A percentile compares a stretch with the other conserved stretches of the same genome.
These are phyloP conservation scores for Colletotrichum echinochloae DNA, from an alignment of 2,329 filamentous ascomycete species.

Conservation along the genomic window DNA sequence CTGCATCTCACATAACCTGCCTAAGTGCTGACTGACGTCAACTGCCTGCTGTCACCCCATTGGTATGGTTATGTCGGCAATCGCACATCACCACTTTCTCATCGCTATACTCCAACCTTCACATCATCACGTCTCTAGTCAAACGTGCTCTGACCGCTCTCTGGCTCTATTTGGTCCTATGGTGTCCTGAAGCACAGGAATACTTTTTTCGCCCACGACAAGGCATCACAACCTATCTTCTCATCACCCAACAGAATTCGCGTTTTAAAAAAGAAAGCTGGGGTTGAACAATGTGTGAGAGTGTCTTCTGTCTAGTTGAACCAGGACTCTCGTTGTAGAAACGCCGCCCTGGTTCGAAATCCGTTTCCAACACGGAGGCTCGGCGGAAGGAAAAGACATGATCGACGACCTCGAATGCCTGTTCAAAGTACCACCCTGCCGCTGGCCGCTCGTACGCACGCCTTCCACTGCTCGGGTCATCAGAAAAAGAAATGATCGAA, in stretches of 20 bases:
- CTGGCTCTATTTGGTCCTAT: too few relatives aligned
- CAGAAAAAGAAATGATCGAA: too few relatives aligned
- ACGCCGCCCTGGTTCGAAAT: not conserved
- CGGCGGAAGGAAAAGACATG: too few relatives aligned
- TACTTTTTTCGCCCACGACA: too few relatives aligned
- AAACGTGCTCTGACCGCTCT: not conserved
- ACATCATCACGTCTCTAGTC: not conserved
- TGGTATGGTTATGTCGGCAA: not conserved
- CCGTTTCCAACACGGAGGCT: not conserved
- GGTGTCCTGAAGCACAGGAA: too few relatives aligned
- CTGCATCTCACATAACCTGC: not conserved
- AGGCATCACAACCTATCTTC: too few relatives aligned
- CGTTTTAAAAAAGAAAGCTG: too few relatives aligned
- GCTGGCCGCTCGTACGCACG: not conserved
- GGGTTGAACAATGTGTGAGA: too few relatives aligned
- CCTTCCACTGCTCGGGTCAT: not conserved
- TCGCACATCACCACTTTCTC: not conserved
- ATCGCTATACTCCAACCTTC: not conserved
- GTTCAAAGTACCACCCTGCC: not conserved
- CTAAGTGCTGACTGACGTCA: not conserved
- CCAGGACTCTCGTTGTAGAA: too few relatives aligned
- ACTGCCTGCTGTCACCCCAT: not conserved
- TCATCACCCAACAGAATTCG: too few relatives aligned
- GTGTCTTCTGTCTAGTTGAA: too few relatives aligned
- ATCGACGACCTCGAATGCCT: too few relatives aligned